These are phyloP conservation scores for Erysimum cheiri DNA, from an alignment of 441 rosid species.

Conservation along the genomic window DNA sequence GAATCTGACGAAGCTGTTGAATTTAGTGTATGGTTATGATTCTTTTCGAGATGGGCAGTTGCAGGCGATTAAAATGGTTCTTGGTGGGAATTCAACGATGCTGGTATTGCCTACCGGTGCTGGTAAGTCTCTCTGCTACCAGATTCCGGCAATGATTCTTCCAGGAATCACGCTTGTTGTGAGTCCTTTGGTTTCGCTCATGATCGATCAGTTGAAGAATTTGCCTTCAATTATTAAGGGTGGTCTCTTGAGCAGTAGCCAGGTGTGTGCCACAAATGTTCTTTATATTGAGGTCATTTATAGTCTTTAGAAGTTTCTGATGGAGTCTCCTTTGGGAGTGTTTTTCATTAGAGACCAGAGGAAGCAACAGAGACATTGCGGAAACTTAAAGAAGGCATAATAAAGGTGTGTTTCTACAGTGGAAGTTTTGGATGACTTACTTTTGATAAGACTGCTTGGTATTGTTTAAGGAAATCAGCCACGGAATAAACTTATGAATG, in stretches of 20 bases:
- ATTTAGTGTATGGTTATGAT: constrained; percentile 69
- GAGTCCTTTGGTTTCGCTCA: constrained; percentile 90
- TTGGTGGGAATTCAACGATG: constrained; percentile 73
- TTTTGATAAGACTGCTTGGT: constrained; percentile 7
- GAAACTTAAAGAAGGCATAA: constrained; percentile 65
- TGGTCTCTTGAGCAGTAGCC: constrained; percentile 77
- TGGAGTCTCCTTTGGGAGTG: background rate
- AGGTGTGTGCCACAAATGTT: constrained; percentile 53
- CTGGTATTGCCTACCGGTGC: constrained; percentile 92
- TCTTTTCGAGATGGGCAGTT: constrained; percentile 84
- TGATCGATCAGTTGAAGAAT: constrained; percentile 94
- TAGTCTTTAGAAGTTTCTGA: constrained; percentile 24
- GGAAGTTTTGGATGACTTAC: background rate
- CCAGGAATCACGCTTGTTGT: constrained; percentile 85
- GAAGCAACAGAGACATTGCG: constrained; percentile 76
- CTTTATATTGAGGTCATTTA: background rate
- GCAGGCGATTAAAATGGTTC: constrained; percentile 76
- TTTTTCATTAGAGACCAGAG: constrained; percentile 62
- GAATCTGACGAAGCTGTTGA: constrained; percentile 75
- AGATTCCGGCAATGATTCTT: constrained; percentile 83
- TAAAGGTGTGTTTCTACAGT: constrained; percentile 60
- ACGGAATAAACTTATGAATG: background rate
- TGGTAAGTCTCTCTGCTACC: constrained; percentile 92
- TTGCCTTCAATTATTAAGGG: constrained; percentile 73
- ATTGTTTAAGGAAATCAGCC: background rate